Percentiles rank a stretch among this genome's conserved stretches.
Evolutionary conservation across 2,329 filamentous ascomycete genomes (phyloP).

Genomic region (Pleoardoris graminearum): DNA sequence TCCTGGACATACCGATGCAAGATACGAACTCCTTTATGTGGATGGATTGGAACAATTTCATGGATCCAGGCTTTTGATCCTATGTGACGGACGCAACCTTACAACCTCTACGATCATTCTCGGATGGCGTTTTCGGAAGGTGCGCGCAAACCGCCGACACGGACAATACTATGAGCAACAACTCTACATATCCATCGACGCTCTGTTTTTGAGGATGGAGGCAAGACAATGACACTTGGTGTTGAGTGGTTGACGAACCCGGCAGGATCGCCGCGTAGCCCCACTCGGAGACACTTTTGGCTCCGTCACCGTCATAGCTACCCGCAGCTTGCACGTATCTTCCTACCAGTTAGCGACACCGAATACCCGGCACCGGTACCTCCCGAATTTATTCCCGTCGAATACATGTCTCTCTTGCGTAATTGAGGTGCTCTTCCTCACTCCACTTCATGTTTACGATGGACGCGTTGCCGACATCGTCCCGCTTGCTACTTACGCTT

Average conservation of each 20-base stretch:
- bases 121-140: no score
- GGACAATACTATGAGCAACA: no score
- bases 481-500: slow-evolving; percentile 33
- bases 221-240: no score
- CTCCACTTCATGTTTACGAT: slow-evolving; percentile 21
- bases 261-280: no score
- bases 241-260: no score
- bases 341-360: background rate
- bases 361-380: background rate
- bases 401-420: slow-evolving; percentile 3
- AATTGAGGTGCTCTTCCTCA: slow-evolving; percentile 13
- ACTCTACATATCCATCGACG: no score
- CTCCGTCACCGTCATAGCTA: slow-evolving; percentile 13
- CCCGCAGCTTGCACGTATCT: background rate
- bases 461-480: slow-evolving; percentile 34
- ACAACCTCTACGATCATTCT: no score
- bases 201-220: no score
- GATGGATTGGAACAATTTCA: slow-evolving; percentile 42
- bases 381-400: background rate
- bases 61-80: slow-evolving; percentile 34
- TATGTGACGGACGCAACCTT: background rate
- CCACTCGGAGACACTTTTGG: slow-evolving; percentile 14
- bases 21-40: slow-evolving; percentile 48
- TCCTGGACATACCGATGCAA: slow-evolving; percentile 62
- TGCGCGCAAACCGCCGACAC: no score